These are phyloP conservation scores for Eimeria brunetti DNA, from an alignment of 169 alveolate genomes.

Conservation along the genomic window DNA sequence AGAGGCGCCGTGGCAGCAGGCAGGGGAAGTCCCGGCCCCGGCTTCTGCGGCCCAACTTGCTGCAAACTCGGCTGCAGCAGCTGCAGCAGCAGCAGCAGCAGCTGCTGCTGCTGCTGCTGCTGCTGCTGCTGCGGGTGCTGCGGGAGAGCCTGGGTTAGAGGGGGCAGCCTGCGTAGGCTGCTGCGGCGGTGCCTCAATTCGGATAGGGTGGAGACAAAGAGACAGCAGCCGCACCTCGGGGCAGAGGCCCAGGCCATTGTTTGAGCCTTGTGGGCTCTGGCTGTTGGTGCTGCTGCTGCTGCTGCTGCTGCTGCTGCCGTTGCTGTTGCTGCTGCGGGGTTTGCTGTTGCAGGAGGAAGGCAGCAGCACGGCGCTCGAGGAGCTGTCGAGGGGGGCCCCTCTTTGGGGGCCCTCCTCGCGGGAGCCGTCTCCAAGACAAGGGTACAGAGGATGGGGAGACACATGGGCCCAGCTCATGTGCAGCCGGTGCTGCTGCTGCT, in stretches of 20 bases:
- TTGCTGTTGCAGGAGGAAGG: not conserved
- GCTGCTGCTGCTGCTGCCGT: constrained; percentile 21
- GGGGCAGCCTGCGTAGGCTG: not conserved
- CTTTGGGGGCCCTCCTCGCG: constrained; percentile 41
- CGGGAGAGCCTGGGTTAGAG: not conserved
- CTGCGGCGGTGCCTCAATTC: not conserved
- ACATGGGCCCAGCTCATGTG: constrained; percentile 46
- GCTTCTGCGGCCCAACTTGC: not conserved
- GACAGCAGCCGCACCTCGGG: constrained; percentile 34
- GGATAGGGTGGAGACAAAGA: constrained; percentile 38
- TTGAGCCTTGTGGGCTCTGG: not conserved
- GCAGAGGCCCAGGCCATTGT: constrained; percentile 4
- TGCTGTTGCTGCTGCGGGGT: not conserved
- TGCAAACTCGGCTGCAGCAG: not conserved
- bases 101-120: not conserved
- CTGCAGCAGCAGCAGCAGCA: not conserved
- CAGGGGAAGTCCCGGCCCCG: not conserved
- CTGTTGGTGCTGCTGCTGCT: constrained; percentile 2
- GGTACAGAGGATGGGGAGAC: constrained; percentile 36
- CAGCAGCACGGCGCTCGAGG: not conserved
- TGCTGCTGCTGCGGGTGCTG: not conserved
- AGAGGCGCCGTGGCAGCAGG: not conserved
- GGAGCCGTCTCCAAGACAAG: not conserved
- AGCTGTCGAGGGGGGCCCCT: constrained; percentile 1
- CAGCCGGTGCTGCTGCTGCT: constrained; percentile 43